Base-by-base conservation (phyloP, 169 alveolate genomes). In the Theileria parva region DNA sequence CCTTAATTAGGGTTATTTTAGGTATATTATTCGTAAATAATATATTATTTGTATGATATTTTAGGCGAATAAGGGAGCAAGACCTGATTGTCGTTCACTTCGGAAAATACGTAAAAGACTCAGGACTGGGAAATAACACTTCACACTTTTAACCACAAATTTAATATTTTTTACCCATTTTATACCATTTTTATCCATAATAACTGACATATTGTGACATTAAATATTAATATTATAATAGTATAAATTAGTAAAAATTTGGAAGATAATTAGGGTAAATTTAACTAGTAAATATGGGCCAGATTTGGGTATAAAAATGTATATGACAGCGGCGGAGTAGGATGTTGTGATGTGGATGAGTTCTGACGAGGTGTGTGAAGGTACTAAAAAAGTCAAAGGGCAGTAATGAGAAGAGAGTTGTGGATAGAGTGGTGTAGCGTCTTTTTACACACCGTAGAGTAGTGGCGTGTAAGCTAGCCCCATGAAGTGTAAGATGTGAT, bases 11-110 rank as follows among this genome's bases (percentile, higher is more conserved):
- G 2, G 4, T 8, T 65, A 65, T 65, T n/a, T n/a, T n/a, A 53
- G 6, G 25, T 53, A 19, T 19, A 53, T 17, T 19, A 53, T 7
- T 27, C n/a, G 51, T 1, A 15, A 5, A 53, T 1, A 27, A 0
- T 32, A 25, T 34, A 9, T 37, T 53, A 3, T 11, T 32, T 64
- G 17, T 25, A 9, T 13, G 0, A 0, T 74, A 28, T 7, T 27
- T 50, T 61, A 83, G 89, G 89, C 89, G 15, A 83, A 83, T 68
- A 84, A 83, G 66, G 89, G 89, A 1, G 85, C 89, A 0, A 76
- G 85, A 23, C 89, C 89, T 17, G 85, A 83, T 74, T 83, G 86
- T 32, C 69, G 85, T 13, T 74, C 89, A 21, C 78, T 83, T 7
- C 60, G 89, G 4, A 83, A 76, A 66, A 83, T 83, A 21, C 73